These are phyloP conservation scores for Corynascus novoguineensis DNA, from an alignment of 495 filamentous ascomycete species.

Conservation along the genomic window DNA sequence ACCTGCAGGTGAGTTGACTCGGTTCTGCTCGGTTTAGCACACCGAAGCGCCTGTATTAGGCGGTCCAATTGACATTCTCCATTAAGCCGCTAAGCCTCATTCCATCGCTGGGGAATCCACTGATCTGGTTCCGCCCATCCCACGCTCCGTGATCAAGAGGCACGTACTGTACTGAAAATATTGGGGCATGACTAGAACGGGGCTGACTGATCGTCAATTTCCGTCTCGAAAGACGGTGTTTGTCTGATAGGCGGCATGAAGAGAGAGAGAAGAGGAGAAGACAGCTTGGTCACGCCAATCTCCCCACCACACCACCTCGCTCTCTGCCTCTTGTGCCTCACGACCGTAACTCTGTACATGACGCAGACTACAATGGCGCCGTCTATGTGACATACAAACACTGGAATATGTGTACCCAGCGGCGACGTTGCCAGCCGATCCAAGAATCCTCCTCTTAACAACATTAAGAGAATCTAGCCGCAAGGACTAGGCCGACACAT, in stretches of 20 bases:
- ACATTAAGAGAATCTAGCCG: not conserved
- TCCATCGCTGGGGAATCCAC: not conserved
- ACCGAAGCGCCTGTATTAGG: not conserved
- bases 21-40: slow-evolving; percentile 2
- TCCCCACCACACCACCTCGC: not conserved
- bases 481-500: not conserved
- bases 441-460: not conserved
- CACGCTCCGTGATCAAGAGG: not conserved
- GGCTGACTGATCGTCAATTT: not conserved
- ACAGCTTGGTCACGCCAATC: not conserved
- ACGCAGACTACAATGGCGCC: not conserved
- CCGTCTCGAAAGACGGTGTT: not conserved
- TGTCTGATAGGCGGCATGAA: not conserved
- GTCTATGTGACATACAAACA: not conserved
- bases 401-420: not conserved
- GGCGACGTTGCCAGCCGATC: not conserved
- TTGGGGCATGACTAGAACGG: not conserved
- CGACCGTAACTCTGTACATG: not conserved
- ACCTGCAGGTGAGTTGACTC: not conserved
- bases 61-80: not conserved
- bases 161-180: not conserved
- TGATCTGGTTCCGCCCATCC: not conserved
- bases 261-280: not conserved
- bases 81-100: not conserved
- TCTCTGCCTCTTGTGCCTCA: not conserved